Evolutionary conservation across 1,284 basidiomycete species (phyloP).

Genomic region (Leccinum griseonigrum): DNA sequence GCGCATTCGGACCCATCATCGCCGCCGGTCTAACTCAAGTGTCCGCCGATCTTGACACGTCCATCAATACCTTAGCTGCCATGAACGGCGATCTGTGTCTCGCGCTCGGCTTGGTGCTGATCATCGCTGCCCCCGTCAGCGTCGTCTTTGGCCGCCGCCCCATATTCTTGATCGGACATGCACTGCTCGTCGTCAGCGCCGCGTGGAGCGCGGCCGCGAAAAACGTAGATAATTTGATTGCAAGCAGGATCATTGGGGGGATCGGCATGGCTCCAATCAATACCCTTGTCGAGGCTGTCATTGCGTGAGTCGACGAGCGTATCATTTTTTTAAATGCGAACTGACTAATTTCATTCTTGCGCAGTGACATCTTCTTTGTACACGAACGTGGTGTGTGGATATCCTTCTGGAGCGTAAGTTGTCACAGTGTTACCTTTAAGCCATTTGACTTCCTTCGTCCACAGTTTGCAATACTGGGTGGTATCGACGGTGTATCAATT

Average conservation of each 20-base stretch:
- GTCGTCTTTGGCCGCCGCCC: slow-evolving; percentile 1
- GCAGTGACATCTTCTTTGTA: neutral
- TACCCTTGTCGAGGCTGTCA: neutral
- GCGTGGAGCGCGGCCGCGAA: neutral
- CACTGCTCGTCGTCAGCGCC: neutral
- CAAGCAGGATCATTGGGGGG: neutral
- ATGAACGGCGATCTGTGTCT: neutral
- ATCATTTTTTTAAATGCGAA: neutral
- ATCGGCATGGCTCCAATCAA: neutral
- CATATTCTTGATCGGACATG: neutral
- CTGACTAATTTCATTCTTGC: neutral
- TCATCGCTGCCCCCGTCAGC: neutral
- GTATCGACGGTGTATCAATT: slow-evolving; percentile 1
- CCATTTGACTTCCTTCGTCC: neutral
- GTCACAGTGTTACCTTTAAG: neutral
- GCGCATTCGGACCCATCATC: neutral
- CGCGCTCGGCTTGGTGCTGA: neutral
- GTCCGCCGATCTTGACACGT: neutral
- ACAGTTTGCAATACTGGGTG: neutral
- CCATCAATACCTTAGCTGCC: neutral
- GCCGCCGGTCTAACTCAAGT: neutral
- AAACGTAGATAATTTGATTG: neutral
- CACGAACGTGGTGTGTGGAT: slow-evolving; percentile 1
- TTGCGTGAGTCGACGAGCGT: neutral
- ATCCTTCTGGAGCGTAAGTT: neutral